phyloP scores from a whole-genome alignment of 129 eudicot species.

The Heracleum sosnowskyi region DNA sequence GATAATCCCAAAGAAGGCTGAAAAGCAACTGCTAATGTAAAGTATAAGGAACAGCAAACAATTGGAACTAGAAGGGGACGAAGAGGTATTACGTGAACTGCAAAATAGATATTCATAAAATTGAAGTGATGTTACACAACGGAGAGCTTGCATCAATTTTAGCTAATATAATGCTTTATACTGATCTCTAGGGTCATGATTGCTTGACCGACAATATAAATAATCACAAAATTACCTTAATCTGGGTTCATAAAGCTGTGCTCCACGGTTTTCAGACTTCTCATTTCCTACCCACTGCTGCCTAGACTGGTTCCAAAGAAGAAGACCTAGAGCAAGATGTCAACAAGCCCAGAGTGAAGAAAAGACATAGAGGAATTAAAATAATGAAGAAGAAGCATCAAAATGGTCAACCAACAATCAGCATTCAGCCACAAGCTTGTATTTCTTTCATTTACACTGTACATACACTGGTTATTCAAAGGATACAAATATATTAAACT shows the following conservation, averaged over 20 bases:
- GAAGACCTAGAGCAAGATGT: constrained; percentile 44
- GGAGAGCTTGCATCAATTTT: neutral
- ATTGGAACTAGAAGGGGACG: neutral
- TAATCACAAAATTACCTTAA: constrained; percentile 44
- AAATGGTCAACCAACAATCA: neutral
- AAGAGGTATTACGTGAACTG: constrained; percentile 1
- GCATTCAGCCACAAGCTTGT: neutral
- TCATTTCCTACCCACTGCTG: constrained; percentile 64
- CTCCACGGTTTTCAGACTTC: constrained; percentile 18
- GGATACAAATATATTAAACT: neutral
- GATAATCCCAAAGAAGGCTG: constrained; percentile 9
- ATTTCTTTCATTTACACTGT: neutral
- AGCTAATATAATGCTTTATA: neutral
- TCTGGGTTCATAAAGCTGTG: constrained; percentile 44
- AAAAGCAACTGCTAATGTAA: constrained; percentile 1
- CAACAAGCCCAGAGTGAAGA: neutral
- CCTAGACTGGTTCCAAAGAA: constrained; percentile 70
- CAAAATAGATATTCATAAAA: constrained; percentile 3
- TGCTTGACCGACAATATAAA: neutral
- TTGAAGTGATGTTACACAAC: neutral
- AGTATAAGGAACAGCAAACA: constrained; percentile 12
- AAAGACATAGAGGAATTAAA: neutral
- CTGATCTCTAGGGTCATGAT: neutral
- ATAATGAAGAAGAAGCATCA: neutral
- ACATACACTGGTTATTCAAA: neutral